Evolutionary conservation across 177 flowering plant genomes (phyloP).

Genomic region (Telopea speciosissima): DNA sequence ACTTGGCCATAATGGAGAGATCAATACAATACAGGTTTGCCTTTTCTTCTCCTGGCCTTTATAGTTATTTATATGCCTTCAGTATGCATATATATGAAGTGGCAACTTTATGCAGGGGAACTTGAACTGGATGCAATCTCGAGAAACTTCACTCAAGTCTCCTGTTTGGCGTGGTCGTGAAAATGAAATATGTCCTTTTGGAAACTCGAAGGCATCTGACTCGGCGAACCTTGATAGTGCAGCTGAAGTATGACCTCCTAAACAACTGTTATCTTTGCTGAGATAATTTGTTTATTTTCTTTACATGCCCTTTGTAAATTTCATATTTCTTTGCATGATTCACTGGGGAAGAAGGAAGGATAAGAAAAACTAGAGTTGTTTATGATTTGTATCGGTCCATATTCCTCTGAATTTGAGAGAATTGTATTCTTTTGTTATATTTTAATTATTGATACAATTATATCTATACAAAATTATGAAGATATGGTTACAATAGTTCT

Average conservation of each 20-base stretch:
- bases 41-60: neutral
- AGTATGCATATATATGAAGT: neutral
- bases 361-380: neutral
- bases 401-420: neutral
- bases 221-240: conserved; percentile 97
- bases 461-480: neutral
- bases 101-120: conserved; percentile 59
- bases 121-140: conserved; percentile 99
- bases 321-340: neutral
- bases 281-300: neutral
- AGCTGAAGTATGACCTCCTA: conserved; percentile 64
- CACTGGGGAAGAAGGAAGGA: neutral
- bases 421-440: neutral
- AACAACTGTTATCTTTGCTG: conserved; percentile 5
- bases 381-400: neutral
- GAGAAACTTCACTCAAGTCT: conserved; percentile 81
- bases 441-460: neutral
- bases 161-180: conserved; percentile 98
- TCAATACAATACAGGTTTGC: conserved; percentile 90
- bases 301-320: neutral
- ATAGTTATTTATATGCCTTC: neutral
- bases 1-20: conserved; percentile 99
- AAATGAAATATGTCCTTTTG: conserved; percentile 92
- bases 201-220: conserved; percentile 92
- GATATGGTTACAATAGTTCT: neutral